These are phyloP conservation scores for Tuber melanosporum DNA, from an alignment of 495 filamentous ascomycete genomes.

Conservation along the genomic window DNA sequence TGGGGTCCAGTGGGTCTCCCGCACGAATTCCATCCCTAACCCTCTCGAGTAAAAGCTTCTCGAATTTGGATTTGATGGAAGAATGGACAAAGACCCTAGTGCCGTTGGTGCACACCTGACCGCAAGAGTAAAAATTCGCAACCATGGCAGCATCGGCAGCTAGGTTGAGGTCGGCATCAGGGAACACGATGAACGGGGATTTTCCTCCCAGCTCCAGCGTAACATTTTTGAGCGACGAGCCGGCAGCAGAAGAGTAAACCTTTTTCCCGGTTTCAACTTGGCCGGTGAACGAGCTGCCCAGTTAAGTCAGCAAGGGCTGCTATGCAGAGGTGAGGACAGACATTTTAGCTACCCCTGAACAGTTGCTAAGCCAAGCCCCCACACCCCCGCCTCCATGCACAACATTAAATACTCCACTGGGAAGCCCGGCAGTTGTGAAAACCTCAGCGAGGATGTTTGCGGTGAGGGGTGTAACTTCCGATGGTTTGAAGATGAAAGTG, in stretches of 20 bases:
- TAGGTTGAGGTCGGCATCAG: slow-evolving; percentile 63
- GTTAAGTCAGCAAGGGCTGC: neutral
- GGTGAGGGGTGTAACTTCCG: slow-evolving; percentile 72
- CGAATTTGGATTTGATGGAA: slow-evolving; percentile 57
- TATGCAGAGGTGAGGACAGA: slow-evolving; percentile 48
- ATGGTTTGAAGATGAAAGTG: slow-evolving; percentile 81
- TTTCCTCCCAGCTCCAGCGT: slow-evolving; percentile 84
- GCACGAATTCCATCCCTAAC: slow-evolving; percentile 57
- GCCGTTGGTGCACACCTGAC: slow-evolving; percentile 80
- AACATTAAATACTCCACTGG: slow-evolving; percentile 74
- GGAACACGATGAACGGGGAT: slow-evolving; percentile 63
- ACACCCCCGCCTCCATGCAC: slow-evolving; percentile 67
- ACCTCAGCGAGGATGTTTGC: slow-evolving; percentile 62
- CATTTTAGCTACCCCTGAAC: slow-evolving; percentile 67
- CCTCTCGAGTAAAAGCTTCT: slow-evolving; percentile 58
- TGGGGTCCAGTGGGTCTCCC: slow-evolving; percentile 59
- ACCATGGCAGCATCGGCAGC: slow-evolving; percentile 80
- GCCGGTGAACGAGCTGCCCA: slow-evolving; percentile 49
- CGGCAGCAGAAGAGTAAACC: slow-evolving; percentile 45
- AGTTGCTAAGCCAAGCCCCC: slow-evolving; percentile 60
- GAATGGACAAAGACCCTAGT: slow-evolving; percentile 69
- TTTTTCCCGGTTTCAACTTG: slow-evolving; percentile 48
- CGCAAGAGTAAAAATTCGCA: slow-evolving; percentile 78
- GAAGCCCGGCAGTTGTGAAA: slow-evolving; percentile 65
- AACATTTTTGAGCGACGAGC: slow-evolving; percentile 63